Evolutionary conservation across 305 asterid genomes (phyloP), one percentile per base, ranked within the genome.

Genomic region (Ajuga reptans): DNA sequence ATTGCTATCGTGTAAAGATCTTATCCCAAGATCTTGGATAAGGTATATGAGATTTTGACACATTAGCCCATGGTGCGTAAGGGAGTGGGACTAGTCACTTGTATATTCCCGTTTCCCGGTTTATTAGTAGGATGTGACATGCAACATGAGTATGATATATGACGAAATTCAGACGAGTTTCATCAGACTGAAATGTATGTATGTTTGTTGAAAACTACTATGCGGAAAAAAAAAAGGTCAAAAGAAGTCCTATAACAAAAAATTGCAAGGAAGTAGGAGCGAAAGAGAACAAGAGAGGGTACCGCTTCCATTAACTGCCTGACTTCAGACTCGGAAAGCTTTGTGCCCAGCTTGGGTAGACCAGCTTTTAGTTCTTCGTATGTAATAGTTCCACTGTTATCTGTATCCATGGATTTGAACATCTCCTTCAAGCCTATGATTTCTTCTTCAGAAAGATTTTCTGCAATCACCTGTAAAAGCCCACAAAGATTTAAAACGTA

Each of bases 231-330:
- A 2, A 66, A 46, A 41, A 24, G 27, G 33, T 4, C 9, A 36
- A 36, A 36, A 36, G 7, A 73, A 29, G 4, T 14, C 14, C 50
- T 72, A 71, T 34, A 7, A 68, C 0, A 56, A 57, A 46, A 66
- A 21, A 21, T 21, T n/a, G 2, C 27, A 21, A 21, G 27, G 1
- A 21, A 21, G 27, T 21, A 21, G 27, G 27, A 21, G 27, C 27
- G 27, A 21, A 21, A 21, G 27, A 37, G 72, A 71, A 72, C 47
- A 64, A 80, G 71, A 57, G 66, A 53, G 33, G 18, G n/a, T 88
- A 92, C 98, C 82, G 98, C 97, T 79, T 92, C 98, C 98, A 92
- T 92, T 74, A 85, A 82, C 78, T 90, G 98, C 73, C 88, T 79
- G 77, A 87, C 98, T 90, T 92, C 98, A 18, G 95, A 80, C 77